Base-by-base conservation (phyloP, 2,329 filamentous ascomycete genomes). In the Lithohypha guttulata region DNA sequence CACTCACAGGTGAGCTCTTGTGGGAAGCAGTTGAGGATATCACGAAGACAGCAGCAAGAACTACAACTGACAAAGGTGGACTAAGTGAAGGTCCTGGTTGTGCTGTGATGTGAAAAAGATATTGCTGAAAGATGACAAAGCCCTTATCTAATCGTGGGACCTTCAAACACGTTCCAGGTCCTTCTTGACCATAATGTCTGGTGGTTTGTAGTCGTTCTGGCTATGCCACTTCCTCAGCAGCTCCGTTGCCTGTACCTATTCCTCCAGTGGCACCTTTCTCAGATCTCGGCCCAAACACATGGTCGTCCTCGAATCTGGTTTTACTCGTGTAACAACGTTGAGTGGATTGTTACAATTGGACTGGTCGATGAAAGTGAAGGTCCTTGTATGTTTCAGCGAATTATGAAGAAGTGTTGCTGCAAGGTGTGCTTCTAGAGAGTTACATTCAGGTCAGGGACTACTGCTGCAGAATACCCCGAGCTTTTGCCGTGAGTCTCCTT, bases 1-100 rank as follows among this genome's bases (percentile, higher is more conserved):
- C 75, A 27, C 25, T 71, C 26, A 78, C 74, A 4, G 74, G 75
- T 2, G 70, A 77, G 56, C 57, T 79, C 26, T 70, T 75, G 47
- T 59, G 60, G 21, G 68, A 78, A 54, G 71, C 73, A 0, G 65
- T 78, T 42, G 73, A 79, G 51, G 75, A 79, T 53, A 62, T 79
- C 14, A 71, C 72, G 7, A 66, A 59, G 52, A 68, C 71, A 20
- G 70, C 71, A 3, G 74, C 68, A n/a, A 69, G 65, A 61, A 75
- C 71, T 2, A 75, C 68, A 5, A 75, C 71, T 1, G 63, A 65
- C 13, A 59, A 60, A 14, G 73, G 73, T 2, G 73, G 63, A 0
- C 66, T 69, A 54, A 65, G 56, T 29, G 54, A 60, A 17, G 63
- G 61, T 2, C 39, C 47, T 11, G 58, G 55, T 4, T 69, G 66